Percentiles rank a stretch among this genome's conserved stretches.
Conservation (phyloP, 2,329 filamentous ascomycete species). For the Colletotrichum gigasporum region DNA sequence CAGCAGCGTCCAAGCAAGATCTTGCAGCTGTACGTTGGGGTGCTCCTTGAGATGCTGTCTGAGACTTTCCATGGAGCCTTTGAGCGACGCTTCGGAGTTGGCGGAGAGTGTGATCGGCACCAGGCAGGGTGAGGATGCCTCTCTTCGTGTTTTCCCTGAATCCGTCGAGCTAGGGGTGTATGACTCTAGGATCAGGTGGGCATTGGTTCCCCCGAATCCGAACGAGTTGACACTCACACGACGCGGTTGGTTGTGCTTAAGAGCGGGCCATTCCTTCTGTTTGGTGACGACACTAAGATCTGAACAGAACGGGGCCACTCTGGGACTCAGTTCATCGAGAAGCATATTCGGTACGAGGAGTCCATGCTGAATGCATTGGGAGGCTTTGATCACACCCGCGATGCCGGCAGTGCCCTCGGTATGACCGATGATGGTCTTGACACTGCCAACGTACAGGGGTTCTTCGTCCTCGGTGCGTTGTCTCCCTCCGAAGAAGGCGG, state of each 20-base stretch:
- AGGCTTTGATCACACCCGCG: conserved; percentile 38
- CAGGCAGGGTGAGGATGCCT: no score
- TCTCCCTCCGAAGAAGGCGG: conserved; percentile 1
- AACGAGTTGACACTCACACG: conserved; percentile 43
- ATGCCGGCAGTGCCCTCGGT: conserved; percentile 39
- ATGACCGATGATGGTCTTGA: conserved; percentile 41
- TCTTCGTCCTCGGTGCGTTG: not conserved
- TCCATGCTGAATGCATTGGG: conserved; percentile 32
- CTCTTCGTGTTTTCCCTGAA: no score
- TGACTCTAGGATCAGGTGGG: conserved; percentile 47
- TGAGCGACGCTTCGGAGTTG: not conserved
- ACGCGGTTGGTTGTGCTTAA: not conserved
- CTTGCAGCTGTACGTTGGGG: not conserved
- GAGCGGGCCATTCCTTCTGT: conserved; percentile 33
- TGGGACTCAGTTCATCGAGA: conserved; percentile 40
- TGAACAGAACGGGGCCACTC: conserved; percentile 35
- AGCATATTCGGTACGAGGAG: conserved; percentile 41
- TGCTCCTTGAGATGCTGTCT: not conserved
- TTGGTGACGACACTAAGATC: conserved; percentile 29
- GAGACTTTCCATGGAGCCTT: not conserved
- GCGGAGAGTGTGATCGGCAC: not conserved
- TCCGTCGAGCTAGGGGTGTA: no score
- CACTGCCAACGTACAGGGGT: conserved; percentile 36
- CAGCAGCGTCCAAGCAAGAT: not conserved
- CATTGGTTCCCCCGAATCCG: conserved; percentile 57